Conservation (phyloP, 306 rosid species). For the Dalbergia cultrata region DNA sequence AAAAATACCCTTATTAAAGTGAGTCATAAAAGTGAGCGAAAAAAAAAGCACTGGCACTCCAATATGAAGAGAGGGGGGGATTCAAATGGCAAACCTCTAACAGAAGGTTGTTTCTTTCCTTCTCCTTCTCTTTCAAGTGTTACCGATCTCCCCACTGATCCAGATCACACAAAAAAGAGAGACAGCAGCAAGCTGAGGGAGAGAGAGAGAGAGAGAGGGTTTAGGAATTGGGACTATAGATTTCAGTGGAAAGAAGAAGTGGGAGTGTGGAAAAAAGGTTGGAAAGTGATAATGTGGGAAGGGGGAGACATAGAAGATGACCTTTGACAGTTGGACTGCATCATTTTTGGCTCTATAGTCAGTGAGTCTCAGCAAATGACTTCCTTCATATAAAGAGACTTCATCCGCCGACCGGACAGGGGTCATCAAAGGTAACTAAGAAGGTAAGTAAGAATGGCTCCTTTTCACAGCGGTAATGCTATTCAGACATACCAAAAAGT, state of each 20-base stretch:
- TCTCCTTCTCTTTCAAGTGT: not conserved
- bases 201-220: conserved; percentile 7
- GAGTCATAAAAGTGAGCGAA: not conserved
- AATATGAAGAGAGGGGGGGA: not conserved
- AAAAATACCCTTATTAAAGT: not conserved
- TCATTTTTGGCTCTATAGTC: not conserved
- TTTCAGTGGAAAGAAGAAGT: not conserved
- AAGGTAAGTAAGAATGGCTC: no score
- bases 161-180: conserved; percentile 9
- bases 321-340: conserved; percentile 44
- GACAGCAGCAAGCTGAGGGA: not conserved
- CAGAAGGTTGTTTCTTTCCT: not conserved
- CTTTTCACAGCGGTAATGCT: no score
- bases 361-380: no score
- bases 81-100: conserved; percentile 20
- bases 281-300: conserved; percentile 11
- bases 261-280: not conserved
- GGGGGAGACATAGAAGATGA: conserved; percentile 12
- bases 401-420: no score
- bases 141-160: conserved; percentile 36
- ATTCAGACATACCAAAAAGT: no score
- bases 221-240: not conserved
- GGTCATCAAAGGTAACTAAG: no score
- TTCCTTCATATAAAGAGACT: no score
- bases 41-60: not conserved